Evolutionary conservation across 169 alveolate species (phyloP), one percentile per base, ranked within the genome.

Genomic region (Plasmodium sp.): DNA sequence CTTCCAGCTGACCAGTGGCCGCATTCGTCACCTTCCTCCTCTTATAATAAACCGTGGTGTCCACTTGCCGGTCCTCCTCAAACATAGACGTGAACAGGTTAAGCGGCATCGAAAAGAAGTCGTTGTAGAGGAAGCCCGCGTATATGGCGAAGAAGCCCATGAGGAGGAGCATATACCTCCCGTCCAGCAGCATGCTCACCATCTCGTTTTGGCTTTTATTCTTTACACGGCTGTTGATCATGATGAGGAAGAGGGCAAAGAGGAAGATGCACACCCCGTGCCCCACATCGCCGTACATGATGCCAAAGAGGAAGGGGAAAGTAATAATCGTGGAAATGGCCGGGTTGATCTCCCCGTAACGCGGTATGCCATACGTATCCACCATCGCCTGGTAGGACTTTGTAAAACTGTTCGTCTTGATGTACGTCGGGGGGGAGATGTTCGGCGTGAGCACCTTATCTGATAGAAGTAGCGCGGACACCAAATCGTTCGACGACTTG

Each of bases 211-310:
- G 94, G 41, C 93, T 97, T 81, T 93, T 95, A 74, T 94, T 90
- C 97, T 95, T 97, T 10, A 96, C 92, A 83, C 90, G 96, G 79
- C 79, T 96, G 90, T 95, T 85, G 33, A 95, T 93, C 48, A 94
- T 56, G 71, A 97, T 95, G 71, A 97, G 83, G 93, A 97, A 97
- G 83, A 97, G 71, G 2, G 99, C 98, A 88, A 98, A 96, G 33
- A 97, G 83, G 58, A 98, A 95, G 39, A 99, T 93, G 45, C 98
- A 83, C 34, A 97, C 93, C 6, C 99, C 99, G 96, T 99, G 99
- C 4, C 99, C 99, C 18, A 99, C 98, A 96, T 99, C 99, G 0
- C 99, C 99, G 93, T 99, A 99, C 99, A 99, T 99, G 41, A 99
- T 98, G 9, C 99, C 99, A 96, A 99, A 99, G 84, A 99, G 96